phyloP scores from a whole-genome alignment of 108 stramenopile species.

The Cyclotella choctawhatcheeana region DNA sequence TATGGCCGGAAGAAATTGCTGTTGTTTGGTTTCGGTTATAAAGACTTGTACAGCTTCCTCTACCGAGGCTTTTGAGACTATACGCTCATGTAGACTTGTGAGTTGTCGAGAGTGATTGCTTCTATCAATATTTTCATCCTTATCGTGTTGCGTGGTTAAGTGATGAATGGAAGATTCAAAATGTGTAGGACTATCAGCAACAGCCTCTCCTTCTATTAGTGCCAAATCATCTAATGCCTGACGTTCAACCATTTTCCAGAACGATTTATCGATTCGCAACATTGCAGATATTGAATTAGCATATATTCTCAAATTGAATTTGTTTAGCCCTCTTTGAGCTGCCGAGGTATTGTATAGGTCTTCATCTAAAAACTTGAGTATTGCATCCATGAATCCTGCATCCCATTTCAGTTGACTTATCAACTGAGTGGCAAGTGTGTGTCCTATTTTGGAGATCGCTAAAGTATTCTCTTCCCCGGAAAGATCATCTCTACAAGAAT shows the following conservation, averaged over 20 bases:
- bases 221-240: slow-evolving; percentile 36
- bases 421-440: slow-evolving; percentile 27
- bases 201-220: not conserved
- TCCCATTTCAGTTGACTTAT: slow-evolving; percentile 32
- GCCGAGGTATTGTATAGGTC: slow-evolving; percentile 18
- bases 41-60: slow-evolving; percentile 43
- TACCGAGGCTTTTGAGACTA: slow-evolving; percentile 30
- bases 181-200: not conserved
- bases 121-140: not conserved
- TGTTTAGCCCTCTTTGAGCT: no score
- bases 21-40: slow-evolving; percentile 2
- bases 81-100: slow-evolving; percentile 17
- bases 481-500: not conserved
- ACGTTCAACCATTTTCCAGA: slow-evolving; percentile 39
- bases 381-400: slow-evolving; percentile 9
- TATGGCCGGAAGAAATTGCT: not conserved
- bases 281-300: slow-evolving; percentile 25
- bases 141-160: not conserved
- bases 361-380: slow-evolving; percentile 24
- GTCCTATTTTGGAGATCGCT: slow-evolving; percentile 7
- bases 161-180: not conserved
- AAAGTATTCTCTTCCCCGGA: not conserved
- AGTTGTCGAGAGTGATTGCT: not conserved
- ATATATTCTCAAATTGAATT: slow-evolving; percentile 10
- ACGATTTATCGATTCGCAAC: slow-evolving; percentile 38